These are phyloP conservation scores for Talaromyces adpressus DNA, from an alignment of 495 filamentous ascomycete genomes.

Conservation along the genomic window DNA sequence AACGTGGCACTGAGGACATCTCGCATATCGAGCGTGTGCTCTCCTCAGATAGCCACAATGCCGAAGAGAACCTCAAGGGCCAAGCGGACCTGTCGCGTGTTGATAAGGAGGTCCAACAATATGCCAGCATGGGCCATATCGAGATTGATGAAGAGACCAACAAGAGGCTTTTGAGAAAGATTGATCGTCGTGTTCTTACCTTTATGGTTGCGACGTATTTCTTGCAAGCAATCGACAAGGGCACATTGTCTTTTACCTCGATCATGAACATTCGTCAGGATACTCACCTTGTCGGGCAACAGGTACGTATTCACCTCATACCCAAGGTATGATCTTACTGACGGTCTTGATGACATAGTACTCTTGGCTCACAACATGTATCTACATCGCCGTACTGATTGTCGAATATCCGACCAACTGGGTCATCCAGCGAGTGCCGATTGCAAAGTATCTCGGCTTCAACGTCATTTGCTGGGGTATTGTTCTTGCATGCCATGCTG, in stretches of 20 bases:
- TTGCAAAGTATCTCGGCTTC: conserved; percentile 54
- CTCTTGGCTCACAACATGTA: conserved; percentile 46
- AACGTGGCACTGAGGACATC: not conserved
- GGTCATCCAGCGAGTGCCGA: conserved; percentile 52
- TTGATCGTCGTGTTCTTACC: conserved; percentile 47
- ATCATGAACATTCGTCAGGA: conserved; percentile 61
- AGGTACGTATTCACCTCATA: conserved; percentile 18
- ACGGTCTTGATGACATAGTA: conserved; percentile 22
- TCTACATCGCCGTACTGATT: conserved; percentile 48
- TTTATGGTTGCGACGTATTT: conserved; percentile 52
- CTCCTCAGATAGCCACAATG: not conserved
- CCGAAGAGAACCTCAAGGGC: conserved; percentile 36
- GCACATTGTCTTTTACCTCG: conserved; percentile 60
- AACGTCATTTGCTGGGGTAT: conserved; percentile 57
- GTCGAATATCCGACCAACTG: conserved; percentile 52
- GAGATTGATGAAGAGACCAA: conserved; percentile 49
- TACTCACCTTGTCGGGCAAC: conserved; percentile 44
- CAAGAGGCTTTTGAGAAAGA: conserved; percentile 42
- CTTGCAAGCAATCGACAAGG: conserved; percentile 67
- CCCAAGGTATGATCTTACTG: not conserved
- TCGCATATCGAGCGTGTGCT: not conserved
- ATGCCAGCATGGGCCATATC: conserved; percentile 42
- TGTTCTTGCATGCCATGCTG: conserved; percentile 50
- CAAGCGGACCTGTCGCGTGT: conserved; percentile 46
- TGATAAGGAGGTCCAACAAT: conserved; percentile 59